Base-by-base conservation (phyloP, 2,329 filamentous ascomycete genomes). In the Alternaria alternata region DNA sequence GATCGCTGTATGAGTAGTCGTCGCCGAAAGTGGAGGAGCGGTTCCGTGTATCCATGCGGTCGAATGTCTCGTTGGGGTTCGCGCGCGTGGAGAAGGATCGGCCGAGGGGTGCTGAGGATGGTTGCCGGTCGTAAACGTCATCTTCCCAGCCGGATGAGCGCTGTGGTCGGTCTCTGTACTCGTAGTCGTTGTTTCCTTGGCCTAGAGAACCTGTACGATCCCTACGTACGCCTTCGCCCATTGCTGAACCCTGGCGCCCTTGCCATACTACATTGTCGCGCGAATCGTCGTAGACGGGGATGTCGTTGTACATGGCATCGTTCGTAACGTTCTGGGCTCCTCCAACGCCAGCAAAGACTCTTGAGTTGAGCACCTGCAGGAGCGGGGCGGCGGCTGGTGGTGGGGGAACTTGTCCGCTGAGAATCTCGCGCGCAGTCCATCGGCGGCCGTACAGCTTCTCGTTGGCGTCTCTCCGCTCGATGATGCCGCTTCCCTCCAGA, bases 391-490 rank as follows among this genome's bases (percentile, higher is more conserved):
- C 92, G 59, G 92, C 90, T 0, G 91, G 88, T 1, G 95, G 94
- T 1, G 93, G 88, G 42, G 88, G 86, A 39, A 98, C 87, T 34
- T 86, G 85, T 34, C 95, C 95, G 57, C 87, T 88, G 38, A 99
- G 87, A 44, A 99, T 87, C 76, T 97, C 91, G 64, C 85, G 83
- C 14, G 95, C 95, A 8, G 92, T 93, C 78, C 92, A 87, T 62
- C 91, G 88, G 59, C 90, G 88, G 63, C 92, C 92, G 79, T 99
- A 99, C 62, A 99, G 86, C 81, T 96, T 97, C 81, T 97, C 91
- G 76, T 99, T 99, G 70, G 95, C 95, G 80, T 99, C 95, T 81
- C 93, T 91, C 65, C 95, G 88, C 82, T 99, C 95, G 65, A 98
- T 92, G 66, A 99, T 90, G 54, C 92, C 93, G 63, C 91, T 94